Evolutionary conservation across 306 rosid species (phyloP), one percentile per base, ranked within the genome.

Genomic region (Sechiopsis laciniata): DNA sequence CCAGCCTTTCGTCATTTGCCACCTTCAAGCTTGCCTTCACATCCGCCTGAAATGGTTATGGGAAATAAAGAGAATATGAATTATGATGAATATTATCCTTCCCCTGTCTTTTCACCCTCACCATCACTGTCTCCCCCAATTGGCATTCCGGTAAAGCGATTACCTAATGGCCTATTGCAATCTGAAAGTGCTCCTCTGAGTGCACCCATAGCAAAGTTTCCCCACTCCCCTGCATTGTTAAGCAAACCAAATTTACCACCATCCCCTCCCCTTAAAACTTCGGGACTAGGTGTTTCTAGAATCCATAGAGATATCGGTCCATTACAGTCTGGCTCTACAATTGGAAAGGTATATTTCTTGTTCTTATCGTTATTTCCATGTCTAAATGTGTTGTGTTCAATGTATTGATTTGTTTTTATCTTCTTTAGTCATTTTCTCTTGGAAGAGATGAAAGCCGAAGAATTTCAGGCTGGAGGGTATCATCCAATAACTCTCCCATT

Each of bases 111-210:
- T 78, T 83, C 78, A 1, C 52, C 21, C 55, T 87, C 86, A 9
- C 83, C 86, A 19, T 78, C 89, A 37, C 84, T 87, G 72, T 86
- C 97, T 77, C 83, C 84, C 17, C 90, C 97, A 66, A 81, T 89
- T 46, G 55, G 73, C 69, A 82, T 75, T 78, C 85, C 85, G 32
- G 89, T 83, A 35, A 78, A 77, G 71, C 80, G 77, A 64, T 78
- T 80, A 57, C 81, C 93, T 21, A 83, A 80, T 69, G 37, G 82
- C 77, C 86, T 83, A 76, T 70, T 84, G 76, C 90, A 90, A 71
- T 86, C 91, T 42, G 97, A 86, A 85, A 88, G 98, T 81, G 96
- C 96, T 74, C 93, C 97, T 0, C 87, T 73, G 56, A 81, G 80
- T 65, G 89, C 85, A 74, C 94, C 85, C 2, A 42, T 8, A 55